Base-by-base conservation (phyloP, 495 filamentous ascomycete genomes). In the Penicillium ochrochloron region DNA sequence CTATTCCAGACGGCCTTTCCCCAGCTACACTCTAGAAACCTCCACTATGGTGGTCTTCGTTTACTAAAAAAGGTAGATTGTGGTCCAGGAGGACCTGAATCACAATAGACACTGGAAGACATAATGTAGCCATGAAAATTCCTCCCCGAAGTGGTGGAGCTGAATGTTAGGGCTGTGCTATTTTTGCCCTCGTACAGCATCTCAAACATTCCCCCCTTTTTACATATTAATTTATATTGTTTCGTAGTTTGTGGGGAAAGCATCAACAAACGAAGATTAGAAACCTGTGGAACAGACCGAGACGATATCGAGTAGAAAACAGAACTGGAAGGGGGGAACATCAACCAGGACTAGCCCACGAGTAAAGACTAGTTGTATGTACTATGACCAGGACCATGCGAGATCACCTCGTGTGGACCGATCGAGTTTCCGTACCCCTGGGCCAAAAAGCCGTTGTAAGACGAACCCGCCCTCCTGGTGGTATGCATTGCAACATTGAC, bases 401-500 rank as follows among this genome's bases (percentile, higher is more conserved):
- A 58, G 62, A 66, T 63, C 61, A 59, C 69, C 69, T 70, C 62
- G 69, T 72, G 70, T 72, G 62, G 62, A 66, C 62, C 65, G 68
- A 73, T 70, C 70, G 68, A 54, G 59, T 52, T 63, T 59, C 70
- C 70, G 63, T 61, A 61, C 42, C 39, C 42, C 62, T 71, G 71
- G 71, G 64, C 69, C 57, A 63, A 41, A 64, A 70, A 63, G 60
- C 71, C 66, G 69, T 73, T 73, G 64, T 62, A 59, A 57, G 60
- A 66, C 50, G 63, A 69, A 71, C 63, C 70, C 68, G 62, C 52
- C 66, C 25, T 65, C 59, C 58, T 71, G 68, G 68, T 71, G 68
- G 68, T 57, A 68, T 73, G 72, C 67, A 66, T 70, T 75, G 70
- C 69, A 68, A 73, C 63, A 67, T 73, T 48, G 5, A 12, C 44